Conservation (phyloP, 306 rosid genomes). For the Canavalia ensiformis region DNA sequence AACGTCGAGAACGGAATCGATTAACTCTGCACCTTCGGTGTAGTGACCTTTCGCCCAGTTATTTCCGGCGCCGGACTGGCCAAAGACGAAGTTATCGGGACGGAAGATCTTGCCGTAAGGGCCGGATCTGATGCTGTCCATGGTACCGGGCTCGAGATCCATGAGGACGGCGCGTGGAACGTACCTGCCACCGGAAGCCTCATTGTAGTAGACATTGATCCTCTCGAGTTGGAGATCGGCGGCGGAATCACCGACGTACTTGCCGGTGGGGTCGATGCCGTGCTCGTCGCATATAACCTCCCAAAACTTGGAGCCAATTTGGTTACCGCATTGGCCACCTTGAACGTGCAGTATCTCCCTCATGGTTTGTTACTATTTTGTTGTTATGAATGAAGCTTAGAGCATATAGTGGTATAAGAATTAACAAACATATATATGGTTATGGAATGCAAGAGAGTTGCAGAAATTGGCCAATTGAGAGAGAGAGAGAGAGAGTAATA, state of each 20-base stretch:
- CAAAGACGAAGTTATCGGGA: slow-evolving; percentile 55
- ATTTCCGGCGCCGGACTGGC: slow-evolving; percentile 66
- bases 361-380: neutral
- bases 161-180: slow-evolving; percentile 55
- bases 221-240: slow-evolving; percentile 45
- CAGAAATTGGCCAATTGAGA: too few relatives aligned
- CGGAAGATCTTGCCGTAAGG: slow-evolving; percentile 52
- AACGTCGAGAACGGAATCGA: slow-evolving; percentile 55
- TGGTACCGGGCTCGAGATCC: slow-evolving; percentile 59
- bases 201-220: slow-evolving; percentile 56
- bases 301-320: slow-evolving; percentile 57
- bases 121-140: slow-evolving; percentile 60
- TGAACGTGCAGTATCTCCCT: slow-evolving; percentile 56
- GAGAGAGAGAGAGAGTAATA: neutral
- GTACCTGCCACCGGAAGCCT: slow-evolving; percentile 46
- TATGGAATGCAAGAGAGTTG: neutral
- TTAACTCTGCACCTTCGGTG: slow-evolving; percentile 56
- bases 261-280: slow-evolving; percentile 50
- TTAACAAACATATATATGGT: neutral
- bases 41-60: slow-evolving; percentile 76
- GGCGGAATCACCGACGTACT: slow-evolving; percentile 5
- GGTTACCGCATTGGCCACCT: slow-evolving; percentile 60
- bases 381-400: neutral
- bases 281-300: slow-evolving; percentile 58
- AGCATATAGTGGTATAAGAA: too few relatives aligned